Base-by-base conservation (phyloP, 2,329 filamentous ascomycete species). In the Didymellaceae sp. region DNA sequence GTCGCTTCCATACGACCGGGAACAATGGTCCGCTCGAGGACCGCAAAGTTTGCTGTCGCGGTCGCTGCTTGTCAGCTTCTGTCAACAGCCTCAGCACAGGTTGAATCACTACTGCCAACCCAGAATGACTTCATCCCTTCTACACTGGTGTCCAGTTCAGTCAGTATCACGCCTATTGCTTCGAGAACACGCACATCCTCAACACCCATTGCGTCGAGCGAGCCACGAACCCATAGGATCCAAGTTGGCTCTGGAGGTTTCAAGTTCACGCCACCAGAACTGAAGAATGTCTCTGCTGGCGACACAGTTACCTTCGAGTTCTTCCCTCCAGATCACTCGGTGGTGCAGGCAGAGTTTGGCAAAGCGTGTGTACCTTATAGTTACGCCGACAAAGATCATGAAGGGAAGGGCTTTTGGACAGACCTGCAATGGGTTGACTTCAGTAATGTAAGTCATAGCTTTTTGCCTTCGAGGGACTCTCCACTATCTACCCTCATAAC, bases 321-420 rank as follows among this genome's bases (percentile, higher is more conserved):
- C 61, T 76, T 67, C 32, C 70, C 74, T 4, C 64, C 67, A 11
- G 75, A 77, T 43, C 76, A 78, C 49, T 76, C 74, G 0, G 75
- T 78, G 4, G 71, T 74, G 20, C 63, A 73, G 25, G 71, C 75
- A 5, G 72, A 72, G 25, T 77, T 70, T 48, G 57, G 50, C 20
- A 63, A 56, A 45, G 72, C 76, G 4, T 78, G 75, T 47, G 63
- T 76, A 16, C 75, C 75, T 4, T 74, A 72, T 24, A 70, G 72
- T 22, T 63, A 69, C 22, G 61, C 60, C 6, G 66, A 64, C 3
- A 58, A 57, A 35, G 55, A 59, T 7, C 66, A 64, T 45, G 43
- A 28, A 3, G 50, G 50, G 13, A 46, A 49, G 4, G 70, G 70
- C 4, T 73, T 74, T 44, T 74, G 63, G 59, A 71, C 68, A 6